Evolutionary conservation across 1,139 yeast genomes (phyloP).

Genomic region (Hyphopichia fennica): DNA sequence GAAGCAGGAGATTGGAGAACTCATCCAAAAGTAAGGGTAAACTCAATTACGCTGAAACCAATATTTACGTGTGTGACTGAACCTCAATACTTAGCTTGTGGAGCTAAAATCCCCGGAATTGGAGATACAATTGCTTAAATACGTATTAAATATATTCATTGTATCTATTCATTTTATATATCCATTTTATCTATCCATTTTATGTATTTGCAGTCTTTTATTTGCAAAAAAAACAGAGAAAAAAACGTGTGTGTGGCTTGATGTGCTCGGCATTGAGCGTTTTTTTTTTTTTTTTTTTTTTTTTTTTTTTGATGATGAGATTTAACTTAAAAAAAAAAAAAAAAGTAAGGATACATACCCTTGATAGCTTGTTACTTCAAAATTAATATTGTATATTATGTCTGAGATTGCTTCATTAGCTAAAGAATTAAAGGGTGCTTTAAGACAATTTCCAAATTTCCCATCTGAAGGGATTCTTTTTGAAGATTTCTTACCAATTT

Average conservation of each 20-base stretch:
- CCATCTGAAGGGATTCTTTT: slow-evolving; percentile 91
- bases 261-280: too few relatives aligned
- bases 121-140: slow-evolving; percentile 2
- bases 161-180: not conserved
- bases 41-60: slow-evolving; percentile 12
- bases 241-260: not conserved
- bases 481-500: slow-evolving; percentile 94
- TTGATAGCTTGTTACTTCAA: too few relatives aligned
- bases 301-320: not conserved
- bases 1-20: slow-evolving; percentile 10
- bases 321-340: not conserved
- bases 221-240: too few relatives aligned
- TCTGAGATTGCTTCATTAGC: slow-evolving; percentile 47
- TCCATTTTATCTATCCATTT: too few relatives aligned
- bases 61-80: slow-evolving; percentile 19
- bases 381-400: not conserved
- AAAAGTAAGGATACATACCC: not conserved
- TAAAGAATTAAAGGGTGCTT: slow-evolving; percentile 59
- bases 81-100: slow-evolving; percentile 11
- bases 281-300: too few relatives aligned
- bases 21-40: slow-evolving; percentile 1
- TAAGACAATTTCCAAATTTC: slow-evolving; percentile 87
- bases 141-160: not conserved
- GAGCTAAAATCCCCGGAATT: slow-evolving; percentile 6
- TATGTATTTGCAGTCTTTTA: too few relatives aligned